phyloP scores from a whole-genome alignment of 306 rosid species.

The Ziziphus jujuba region DNA sequence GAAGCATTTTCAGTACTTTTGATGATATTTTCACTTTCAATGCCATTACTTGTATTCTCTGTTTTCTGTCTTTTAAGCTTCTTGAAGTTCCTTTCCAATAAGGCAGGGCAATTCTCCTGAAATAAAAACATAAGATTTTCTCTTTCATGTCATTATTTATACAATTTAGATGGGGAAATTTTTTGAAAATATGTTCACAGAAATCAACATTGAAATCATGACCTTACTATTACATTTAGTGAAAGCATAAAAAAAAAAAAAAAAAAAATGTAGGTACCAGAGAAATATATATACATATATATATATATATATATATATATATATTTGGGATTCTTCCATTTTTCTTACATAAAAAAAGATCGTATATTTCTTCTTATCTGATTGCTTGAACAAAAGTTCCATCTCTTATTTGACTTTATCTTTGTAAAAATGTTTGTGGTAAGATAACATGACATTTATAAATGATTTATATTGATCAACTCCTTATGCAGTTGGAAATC shows the following conservation, averaged over 20 bases:
- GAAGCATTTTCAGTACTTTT: neutral
- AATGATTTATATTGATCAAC: neutral
- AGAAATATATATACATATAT: no score
- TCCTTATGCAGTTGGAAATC: neutral
- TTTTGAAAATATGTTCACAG: neutral
- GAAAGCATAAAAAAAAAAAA: no score
- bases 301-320: no score
- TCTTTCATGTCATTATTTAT: no score
- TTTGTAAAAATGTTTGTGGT: no score
- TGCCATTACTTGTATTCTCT: conserved; percentile 21
- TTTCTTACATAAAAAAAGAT: no score
- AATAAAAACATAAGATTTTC: neutral
- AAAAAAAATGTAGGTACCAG: no score
- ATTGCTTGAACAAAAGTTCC: no score
- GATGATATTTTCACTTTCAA: conserved; percentile 29
- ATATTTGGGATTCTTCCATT: no score
- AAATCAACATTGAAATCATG: neutral
- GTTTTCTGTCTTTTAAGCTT: conserved; percentile 56
- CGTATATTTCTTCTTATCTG: no score
- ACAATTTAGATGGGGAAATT: neutral
- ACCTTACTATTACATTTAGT: no score
- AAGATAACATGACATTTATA: neutral
- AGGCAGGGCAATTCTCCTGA: conserved; percentile 46
- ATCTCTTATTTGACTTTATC: no score
- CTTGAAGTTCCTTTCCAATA: conserved; percentile 40